Conservation (phyloP, 345 rosid genomes). For the Eucalyptus marginata region DNA sequence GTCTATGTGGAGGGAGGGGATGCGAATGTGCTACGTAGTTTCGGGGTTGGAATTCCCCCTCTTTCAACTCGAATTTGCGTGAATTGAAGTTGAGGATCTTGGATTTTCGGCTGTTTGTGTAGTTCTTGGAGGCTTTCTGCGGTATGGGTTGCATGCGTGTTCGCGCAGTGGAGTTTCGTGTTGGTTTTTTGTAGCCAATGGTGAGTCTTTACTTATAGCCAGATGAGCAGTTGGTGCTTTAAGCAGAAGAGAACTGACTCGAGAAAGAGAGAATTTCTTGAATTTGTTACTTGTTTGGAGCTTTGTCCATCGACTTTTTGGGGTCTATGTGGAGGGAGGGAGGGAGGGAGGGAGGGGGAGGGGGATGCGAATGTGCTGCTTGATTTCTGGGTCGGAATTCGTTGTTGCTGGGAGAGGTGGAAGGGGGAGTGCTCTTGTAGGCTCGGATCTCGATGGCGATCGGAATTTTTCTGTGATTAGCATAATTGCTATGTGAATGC, state of each 20-base stretch:
- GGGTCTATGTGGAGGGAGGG: neutral
- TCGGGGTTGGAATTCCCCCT: neutral
- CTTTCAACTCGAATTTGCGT: fast-evolving
- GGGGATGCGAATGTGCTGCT: neutral
- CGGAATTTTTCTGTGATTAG: neutral
- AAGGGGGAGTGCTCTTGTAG: neutral
- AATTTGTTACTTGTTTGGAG: neutral
- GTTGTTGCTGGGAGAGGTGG: neutral
- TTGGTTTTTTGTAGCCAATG: neutral
- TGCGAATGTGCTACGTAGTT: neutral
- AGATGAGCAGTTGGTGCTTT: neutral
- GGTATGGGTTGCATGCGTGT: neutral
- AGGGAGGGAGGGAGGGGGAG: neutral
- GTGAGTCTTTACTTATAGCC: neutral
- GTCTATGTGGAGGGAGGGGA: neutral
- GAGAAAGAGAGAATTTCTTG: neutral
- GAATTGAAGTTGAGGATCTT: neutral
- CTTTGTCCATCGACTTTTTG: neutral
- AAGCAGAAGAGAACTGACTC: neutral
- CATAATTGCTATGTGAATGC: neutral
- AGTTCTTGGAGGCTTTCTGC: neutral
- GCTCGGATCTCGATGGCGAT: neutral
- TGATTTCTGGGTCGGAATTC: neutral
- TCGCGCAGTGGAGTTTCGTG: fast-evolving
- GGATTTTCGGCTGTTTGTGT: neutral